phyloP scores from a whole-genome alignment of 1,139 yeast species.

The Protomyces gravidus region DNA sequence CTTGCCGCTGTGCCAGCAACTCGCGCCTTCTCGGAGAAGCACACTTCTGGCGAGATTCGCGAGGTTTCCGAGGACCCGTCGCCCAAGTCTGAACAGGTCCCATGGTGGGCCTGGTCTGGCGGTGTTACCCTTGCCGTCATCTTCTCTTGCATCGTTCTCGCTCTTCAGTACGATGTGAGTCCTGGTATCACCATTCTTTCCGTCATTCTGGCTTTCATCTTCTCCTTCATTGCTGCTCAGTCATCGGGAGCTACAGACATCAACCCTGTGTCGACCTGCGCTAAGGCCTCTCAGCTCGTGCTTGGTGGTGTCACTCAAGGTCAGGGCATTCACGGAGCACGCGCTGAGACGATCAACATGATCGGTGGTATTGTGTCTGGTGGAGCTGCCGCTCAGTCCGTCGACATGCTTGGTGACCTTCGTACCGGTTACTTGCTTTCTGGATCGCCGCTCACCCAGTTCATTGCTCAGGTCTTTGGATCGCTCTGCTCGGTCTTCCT shows the following conservation, averaged over 20 bases:
- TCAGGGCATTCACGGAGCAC: conserved; percentile 16
- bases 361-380: conserved; percentile 29
- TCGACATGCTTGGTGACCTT: conserved; percentile 31
- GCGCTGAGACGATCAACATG: conserved; percentile 27
- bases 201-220: conserved; percentile 25
- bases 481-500: conserved; percentile 27
- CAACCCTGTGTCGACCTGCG: conserved; percentile 31
- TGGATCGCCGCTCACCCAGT: conserved; percentile 28
- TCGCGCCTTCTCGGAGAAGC: conserved; percentile 13
- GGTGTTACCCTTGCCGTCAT: conserved; percentile 19
- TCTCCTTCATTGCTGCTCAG: conserved; percentile 30
- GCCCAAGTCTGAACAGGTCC: conserved; percentile 25
- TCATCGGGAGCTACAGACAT: conserved; percentile 30
- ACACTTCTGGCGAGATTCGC: background rate
- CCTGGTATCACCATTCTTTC: conserved; percentile 27
- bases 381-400: conserved; percentile 30
- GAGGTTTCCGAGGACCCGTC: conserved; percentile 20
- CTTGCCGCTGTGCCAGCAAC: conserved; percentile 16
- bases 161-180: conserved; percentile 21
- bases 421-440: conserved; percentile 29
- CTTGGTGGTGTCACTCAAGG: conserved; percentile 30
- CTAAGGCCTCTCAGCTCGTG: conserved; percentile 27
- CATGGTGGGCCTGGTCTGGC: conserved; percentile 28
- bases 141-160: conserved; percentile 29
- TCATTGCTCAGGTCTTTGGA: conserved; percentile 29